Base-by-base conservation (phyloP, 2,329 filamentous ascomycete species). In the Arthrobotrys iridis region DNA sequence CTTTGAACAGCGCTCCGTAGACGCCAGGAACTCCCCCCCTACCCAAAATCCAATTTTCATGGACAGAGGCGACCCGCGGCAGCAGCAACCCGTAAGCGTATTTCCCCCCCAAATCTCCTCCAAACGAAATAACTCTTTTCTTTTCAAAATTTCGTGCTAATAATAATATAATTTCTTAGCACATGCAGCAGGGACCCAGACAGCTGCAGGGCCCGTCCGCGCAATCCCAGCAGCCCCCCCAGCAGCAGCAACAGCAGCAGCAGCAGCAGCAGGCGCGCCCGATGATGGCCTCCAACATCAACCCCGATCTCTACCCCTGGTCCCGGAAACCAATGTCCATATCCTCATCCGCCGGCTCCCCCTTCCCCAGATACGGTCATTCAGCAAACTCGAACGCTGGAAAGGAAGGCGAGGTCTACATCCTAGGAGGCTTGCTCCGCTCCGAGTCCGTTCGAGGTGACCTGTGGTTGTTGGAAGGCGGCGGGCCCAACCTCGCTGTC, bases 371-470 rank as follows among this genome's bases (percentile, higher is more conserved):
- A 81, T 99, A 99, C 86, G 95, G 95, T 81, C 93, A 96, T 59
- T 95, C 96, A 4, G 94, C 97, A 82, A 99, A 99, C 82, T 88
- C 93, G 0, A 87, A 91, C 13, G 91, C 93, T 22, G 97, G 93
- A 40, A 98, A 98, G 83, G 95, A 99, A 83, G 96, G 96, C 73
- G 93, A 96, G 79, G 91, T 99, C 68, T 99, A 98, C 80, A 87
- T 99, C 80, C 98, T 99, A 93, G 95, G 95, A 77, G 95, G 95
- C 58, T 84, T 99, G 76, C 94, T 99, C 80, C 94, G 96, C 81
- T 94, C 94, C 78, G 92, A 93, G 37, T 97, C 93, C 1, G 95
- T 98, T 46, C 97, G 97, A 81, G 95, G 95, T 52, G 95, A 99
- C 83, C 83, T 99, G 50, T 99, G 96, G 96, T 91, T 98, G 89